A percentile compares a stretch with the other conserved stretches of the same genome.
Conservation (phyloP, 2,329 filamentous ascomycete genomes). For the Stachybotrys echinatus region DNA sequence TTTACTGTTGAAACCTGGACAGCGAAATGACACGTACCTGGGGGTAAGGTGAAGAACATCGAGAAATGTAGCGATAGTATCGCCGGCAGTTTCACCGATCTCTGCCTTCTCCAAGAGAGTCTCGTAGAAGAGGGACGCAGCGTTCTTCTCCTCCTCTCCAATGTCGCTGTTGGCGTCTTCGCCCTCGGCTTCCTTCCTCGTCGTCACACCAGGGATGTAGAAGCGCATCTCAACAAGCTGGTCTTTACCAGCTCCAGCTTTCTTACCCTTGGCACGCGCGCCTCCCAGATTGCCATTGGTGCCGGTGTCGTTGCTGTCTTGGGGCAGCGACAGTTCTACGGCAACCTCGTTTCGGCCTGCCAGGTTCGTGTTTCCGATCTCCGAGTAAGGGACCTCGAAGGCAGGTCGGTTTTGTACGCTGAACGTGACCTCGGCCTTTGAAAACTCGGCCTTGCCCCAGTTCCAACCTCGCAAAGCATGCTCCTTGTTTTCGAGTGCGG, state of each 20-base stretch:
- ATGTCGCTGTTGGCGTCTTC: slow-evolving; percentile 66
- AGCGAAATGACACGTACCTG: slow-evolving; percentile 46
- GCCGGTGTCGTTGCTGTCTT: slow-evolving; percentile 65
- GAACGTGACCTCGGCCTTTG: slow-evolving; percentile 90
- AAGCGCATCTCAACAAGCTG: slow-evolving; percentile 98
- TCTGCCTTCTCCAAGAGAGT: slow-evolving; percentile 97
- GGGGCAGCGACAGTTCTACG: slow-evolving; percentile 81
- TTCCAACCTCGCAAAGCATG: slow-evolving; percentile 97
- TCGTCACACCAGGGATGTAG: slow-evolving; percentile 90
- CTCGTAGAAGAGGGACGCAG: slow-evolving; percentile 96
- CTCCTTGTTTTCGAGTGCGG: slow-evolving; percentile 86
- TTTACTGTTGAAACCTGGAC: slow-evolving; percentile 12
- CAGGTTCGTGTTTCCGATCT: slow-evolving; percentile 96
- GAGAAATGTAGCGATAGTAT: slow-evolving; percentile 95
- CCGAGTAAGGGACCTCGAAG: slow-evolving; percentile 94
- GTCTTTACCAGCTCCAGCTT: slow-evolving; percentile 82
- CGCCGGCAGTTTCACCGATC: slow-evolving; percentile 97
- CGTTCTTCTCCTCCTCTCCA: slow-evolving; percentile 75
- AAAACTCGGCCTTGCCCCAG: slow-evolving; percentile 97
- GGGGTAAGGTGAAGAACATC: slow-evolving; percentile 96
- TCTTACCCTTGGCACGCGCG: slow-evolving; percentile 73
- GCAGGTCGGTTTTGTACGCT: slow-evolving; percentile 95
- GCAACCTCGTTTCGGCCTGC: slow-evolving; percentile 97
- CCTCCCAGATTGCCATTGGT: slow-evolving; percentile 71
- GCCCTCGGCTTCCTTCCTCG: slow-evolving; percentile 64